These are phyloP conservation scores for Cryptosporidium felis DNA, from an alignment of 169 alveolate species.

Conservation along the genomic window DNA sequence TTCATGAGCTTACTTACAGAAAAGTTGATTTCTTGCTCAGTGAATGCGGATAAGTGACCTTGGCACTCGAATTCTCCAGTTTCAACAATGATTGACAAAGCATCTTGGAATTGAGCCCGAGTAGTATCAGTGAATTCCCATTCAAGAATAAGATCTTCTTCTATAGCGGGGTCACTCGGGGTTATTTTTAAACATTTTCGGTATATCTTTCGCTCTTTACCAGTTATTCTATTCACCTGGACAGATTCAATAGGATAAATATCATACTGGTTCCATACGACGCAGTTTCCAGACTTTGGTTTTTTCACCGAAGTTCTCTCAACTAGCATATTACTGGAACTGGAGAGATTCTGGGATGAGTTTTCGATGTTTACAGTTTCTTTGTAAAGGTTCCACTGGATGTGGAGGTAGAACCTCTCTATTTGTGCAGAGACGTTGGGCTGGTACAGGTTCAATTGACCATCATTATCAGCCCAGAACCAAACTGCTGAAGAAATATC, in stretches of 20 bases:
- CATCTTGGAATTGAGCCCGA: constrained; percentile 42
- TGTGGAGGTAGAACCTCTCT: constrained; percentile 57
- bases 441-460: constrained; percentile 51
- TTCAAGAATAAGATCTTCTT: constrained; percentile 25
- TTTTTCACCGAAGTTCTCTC: too few relatives aligned
- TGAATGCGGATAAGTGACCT: constrained; percentile 22
- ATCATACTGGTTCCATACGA: constrained; percentile 65
- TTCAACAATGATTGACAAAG: constrained; percentile 45
- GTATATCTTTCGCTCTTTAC: constrained; percentile 51
- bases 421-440: constrained; percentile 69
- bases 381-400: constrained; percentile 57
- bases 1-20: background rate
- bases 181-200: constrained; percentile 29
- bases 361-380: constrained; percentile 4
- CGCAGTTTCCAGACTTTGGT: constrained; percentile 38
- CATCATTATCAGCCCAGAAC: constrained; percentile 67
- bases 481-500: constrained; percentile 67
- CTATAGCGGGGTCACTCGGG: background rate
- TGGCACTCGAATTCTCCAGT: constrained; percentile 53
- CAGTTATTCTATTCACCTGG: constrained; percentile 66
- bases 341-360: background rate
- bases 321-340: too few relatives aligned
- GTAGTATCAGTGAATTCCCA: constrained; percentile 71
- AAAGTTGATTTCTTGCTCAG: constrained; percentile 19
- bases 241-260: constrained; percentile 62